Evolutionary conservation across 2,329 filamentous ascomycete species (phyloP), one percentile per base, ranked within the genome.

Genomic region (Fusarium secorum): DNA sequence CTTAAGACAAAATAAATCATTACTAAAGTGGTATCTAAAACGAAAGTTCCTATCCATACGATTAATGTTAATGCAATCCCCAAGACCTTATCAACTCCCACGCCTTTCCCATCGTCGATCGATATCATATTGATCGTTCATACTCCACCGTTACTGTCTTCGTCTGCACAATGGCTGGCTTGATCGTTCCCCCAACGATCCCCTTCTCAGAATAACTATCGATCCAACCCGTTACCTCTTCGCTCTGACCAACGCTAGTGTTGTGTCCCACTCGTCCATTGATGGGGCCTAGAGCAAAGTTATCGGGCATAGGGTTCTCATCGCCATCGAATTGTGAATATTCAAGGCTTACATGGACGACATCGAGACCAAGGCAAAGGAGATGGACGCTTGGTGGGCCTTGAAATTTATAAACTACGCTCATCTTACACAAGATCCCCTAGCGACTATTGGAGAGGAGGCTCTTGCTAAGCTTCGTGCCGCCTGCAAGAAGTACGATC

Each of bases 361-460:
- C 5, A 66, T 81, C 11, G 76, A 78, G 42, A 63, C 58, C 3
- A 76, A 75, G 45, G 71, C 77, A 0, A 68, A 71, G 48, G 71
- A 75, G 46, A 58, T 77, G 22, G 74, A 70, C 1, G 60, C 76
- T 8, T 71, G 68, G 11, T 79, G 77, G 66, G 60, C 74, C 8
- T 79, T 77, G 76, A 75, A 73, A 48, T 86, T 84, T 55, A 75
- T 85, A 54, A 85, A 86, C 74, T 85, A 86, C 52, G 83, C 83
- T 4, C 76, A 81, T 45, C 64, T 71, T 4, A 76, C 73, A 22
- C 83, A 85, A 72, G 76, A 82, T 35, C 78, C 79, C 4, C 74
- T 85, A 13, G 45, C 73, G 4, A 75, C 78, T 4, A 82, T 83
- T 60, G 83, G 84, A 0, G 66, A 77, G 11, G 77, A 79, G 30